Percentiles rank a stretch among this genome's conserved stretches.
These are phyloP conservation scores for Xylaria venustula DNA, from an alignment of 495 filamentous ascomycete genomes.

Conservation along the genomic window DNA sequence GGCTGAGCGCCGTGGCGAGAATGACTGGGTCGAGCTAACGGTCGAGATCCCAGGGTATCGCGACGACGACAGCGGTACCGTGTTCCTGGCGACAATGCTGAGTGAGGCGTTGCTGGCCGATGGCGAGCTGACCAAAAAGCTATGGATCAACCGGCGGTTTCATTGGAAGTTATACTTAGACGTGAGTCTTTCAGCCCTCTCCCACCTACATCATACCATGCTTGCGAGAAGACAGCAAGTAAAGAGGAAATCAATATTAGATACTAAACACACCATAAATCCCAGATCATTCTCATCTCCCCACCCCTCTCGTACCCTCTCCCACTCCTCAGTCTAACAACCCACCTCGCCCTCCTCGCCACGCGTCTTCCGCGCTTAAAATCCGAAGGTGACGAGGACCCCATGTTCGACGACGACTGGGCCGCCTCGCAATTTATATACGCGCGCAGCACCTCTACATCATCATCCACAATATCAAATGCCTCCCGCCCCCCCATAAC, in stretches of 20 bases:
- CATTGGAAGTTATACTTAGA: constrained; percentile 97
- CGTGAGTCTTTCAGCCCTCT: constrained; percentile 52
- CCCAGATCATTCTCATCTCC: constrained; percentile 86
- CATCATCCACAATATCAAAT: background rate
- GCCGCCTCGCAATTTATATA: constrained; percentile 75
- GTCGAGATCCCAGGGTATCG: constrained; percentile 84
- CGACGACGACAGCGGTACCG: constrained; percentile 87
- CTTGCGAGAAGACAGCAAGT: no score
- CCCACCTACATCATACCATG: background rate
- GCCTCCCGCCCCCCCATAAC: constrained; percentile 71
- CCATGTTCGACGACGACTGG: constrained; percentile 99
- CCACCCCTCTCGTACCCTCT: constrained; percentile 88
- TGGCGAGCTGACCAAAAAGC: constrained; percentile 63
- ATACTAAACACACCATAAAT: no score
- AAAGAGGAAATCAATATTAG: no score
- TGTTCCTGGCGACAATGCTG: constrained; percentile 84
- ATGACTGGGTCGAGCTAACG: constrained; percentile 76
- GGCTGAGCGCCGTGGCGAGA: constrained; percentile 37
- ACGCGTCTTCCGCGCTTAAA: constrained; percentile 80
- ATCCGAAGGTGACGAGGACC: constrained; percentile 88
- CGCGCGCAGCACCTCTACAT: constrained; percentile 34
- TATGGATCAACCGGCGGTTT: constrained; percentile 84
- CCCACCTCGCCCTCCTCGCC: constrained; percentile 89
- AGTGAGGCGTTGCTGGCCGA: constrained; percentile 81
- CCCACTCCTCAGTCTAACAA: constrained; percentile 87